Evolutionary conservation across 2,329 filamentous ascomycete species (phyloP), one percentile per base, ranked within the genome.

Genomic region (Tolypocladium nubicola): DNA sequence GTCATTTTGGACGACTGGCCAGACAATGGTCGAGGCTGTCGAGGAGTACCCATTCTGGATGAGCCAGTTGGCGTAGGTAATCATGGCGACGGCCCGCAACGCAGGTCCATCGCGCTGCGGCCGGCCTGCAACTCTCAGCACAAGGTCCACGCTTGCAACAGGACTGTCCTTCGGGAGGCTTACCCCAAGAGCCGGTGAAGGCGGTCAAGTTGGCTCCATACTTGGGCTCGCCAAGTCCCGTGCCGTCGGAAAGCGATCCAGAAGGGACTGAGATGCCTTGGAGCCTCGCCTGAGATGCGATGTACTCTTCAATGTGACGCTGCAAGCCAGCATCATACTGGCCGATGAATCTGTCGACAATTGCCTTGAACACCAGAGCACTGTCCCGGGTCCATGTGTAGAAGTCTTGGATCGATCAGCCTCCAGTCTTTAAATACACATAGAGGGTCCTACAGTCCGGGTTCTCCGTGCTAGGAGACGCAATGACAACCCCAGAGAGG

Each of bases 61-160:
- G 35, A 93, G 75, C 82, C 87, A 90, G 65, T 86, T 84, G 8
- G 86, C 81, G 67, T 92, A 94, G 0, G 78, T 77, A 56, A 88
- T 86, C 65, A 94, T 71, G 2, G 89, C 83, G 52, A 84, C 89
- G 1, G 88, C 89, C 54, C 90, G 80, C 43, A 94, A 79, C 26
- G 89, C 83, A 30, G 90, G 89, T 0, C 89, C 89, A 70, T 94
- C 89, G 47, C 87, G 79, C 71, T 94, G 89, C 14, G 89, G 89
- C 23, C 89, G 83, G 35, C 88, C 74, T 75, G 55, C 0, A n/a
- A 21, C 47, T 3, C 33, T 52, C 30, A 52, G 47, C 30, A 52
- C 4, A 13, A 11, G 23, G 4, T 14, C 11, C 19, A 7, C 10
- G 11, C 10, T 5, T 21, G 30, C 16, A 33, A 50, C 2, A n/a